Conservation (phyloP, 495 filamentous ascomycete genomes). For the Friedmanniomyces endolithicus region DNA sequence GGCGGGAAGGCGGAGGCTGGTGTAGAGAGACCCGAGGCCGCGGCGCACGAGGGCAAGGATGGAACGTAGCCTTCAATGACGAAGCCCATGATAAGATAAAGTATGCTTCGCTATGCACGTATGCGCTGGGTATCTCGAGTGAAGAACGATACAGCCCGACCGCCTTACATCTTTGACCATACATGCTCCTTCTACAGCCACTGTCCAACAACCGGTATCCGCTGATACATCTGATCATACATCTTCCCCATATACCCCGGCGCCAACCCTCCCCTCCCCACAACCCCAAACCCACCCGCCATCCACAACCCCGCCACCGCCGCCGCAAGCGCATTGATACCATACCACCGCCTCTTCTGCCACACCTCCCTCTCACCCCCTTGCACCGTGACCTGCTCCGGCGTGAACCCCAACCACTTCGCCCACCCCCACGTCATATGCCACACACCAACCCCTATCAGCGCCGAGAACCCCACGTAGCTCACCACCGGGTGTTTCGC, state of each 20-base stretch:
- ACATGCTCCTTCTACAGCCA: slow-evolving; percentile 32
- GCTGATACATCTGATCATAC: slow-evolving; percentile 58
- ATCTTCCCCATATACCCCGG: slow-evolving; percentile 66
- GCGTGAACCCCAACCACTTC: slow-evolving; percentile 52
- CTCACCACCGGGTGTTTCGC: slow-evolving; percentile 51
- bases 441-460: slow-evolving; percentile 57
- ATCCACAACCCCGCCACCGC: slow-evolving; percentile 57
- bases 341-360: slow-evolving; percentile 54
- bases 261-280: slow-evolving; percentile 57
- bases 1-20: neutral
- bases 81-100: no score
- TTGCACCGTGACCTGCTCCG: slow-evolving; percentile 35
- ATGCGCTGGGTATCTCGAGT: neutral
- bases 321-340: slow-evolving; percentile 50
- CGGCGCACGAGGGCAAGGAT: neutral
- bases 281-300: slow-evolving; percentile 63
- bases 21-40: neutral
- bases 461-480: slow-evolving; percentile 50
- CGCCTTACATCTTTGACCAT: no score
- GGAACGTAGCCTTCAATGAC: no score
- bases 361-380: slow-evolving; percentile 37
- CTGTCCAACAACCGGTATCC: slow-evolving; percentile 39
- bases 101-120: neutral
- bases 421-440: slow-evolving; percentile 78
- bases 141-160: no score